Conservation (phyloP, 2,329 filamentous ascomycete genomes). For the Neonectria faginata region DNA sequence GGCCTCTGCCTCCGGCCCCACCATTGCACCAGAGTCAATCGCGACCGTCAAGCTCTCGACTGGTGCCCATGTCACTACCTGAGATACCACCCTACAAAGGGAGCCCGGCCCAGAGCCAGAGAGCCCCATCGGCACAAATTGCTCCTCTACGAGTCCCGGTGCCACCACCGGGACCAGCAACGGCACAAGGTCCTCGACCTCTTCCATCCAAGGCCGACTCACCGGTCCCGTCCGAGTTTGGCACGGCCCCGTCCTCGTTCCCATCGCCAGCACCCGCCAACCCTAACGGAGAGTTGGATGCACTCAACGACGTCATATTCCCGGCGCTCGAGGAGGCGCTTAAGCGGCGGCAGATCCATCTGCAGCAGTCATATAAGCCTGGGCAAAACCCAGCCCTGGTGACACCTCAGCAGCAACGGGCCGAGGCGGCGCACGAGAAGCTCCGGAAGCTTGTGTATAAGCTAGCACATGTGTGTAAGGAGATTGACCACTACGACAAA, state of each 20-base stretch:
- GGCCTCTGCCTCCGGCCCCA: constrained; percentile 46
- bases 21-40: constrained; percentile 51
- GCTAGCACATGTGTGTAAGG: constrained; percentile 83
- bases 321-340: constrained; percentile 93
- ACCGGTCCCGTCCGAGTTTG: constrained; percentile 48
- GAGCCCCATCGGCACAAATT: constrained; percentile 45
- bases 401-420: constrained; percentile 75
- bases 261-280: constrained; percentile 68
- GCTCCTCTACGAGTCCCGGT: constrained; percentile 39
- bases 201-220: constrained; percentile 49
- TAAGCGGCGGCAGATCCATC: constrained; percentile 76
- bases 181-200: constrained; percentile 38
- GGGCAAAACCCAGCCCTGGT: constrained; percentile 54
- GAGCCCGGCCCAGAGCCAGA: constrained; percentile 44
- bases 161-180: constrained; percentile 27
- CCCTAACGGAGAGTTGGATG: constrained; percentile 79
- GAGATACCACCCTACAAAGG: constrained; percentile 69
- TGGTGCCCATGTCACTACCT: constrained; percentile 58
- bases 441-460: constrained; percentile 85
- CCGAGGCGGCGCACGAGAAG: constrained; percentile 81
- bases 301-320: constrained; percentile 90
- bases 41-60: constrained; percentile 54
- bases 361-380: constrained; percentile 64
- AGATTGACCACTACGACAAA: constrained; percentile 90
- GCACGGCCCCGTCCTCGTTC: constrained; percentile 60